Evolutionary conservation across 495 filamentous ascomycete genomes (phyloP).

Genomic region (Xylaria castorea): DNA sequence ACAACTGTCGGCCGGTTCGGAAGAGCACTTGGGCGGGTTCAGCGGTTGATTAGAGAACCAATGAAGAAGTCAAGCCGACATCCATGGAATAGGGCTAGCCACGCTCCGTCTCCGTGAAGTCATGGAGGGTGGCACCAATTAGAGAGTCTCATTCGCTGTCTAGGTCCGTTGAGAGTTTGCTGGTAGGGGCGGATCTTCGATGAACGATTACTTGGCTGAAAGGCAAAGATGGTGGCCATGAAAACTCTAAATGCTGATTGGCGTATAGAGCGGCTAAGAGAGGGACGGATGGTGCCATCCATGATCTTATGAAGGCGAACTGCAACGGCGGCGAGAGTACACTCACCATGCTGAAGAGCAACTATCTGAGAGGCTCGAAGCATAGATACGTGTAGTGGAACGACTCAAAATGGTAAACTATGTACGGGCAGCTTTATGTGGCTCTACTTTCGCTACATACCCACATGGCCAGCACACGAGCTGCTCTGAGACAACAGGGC

Average conservation of each 20-base stretch:
- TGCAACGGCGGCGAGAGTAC: conserved; percentile 6
- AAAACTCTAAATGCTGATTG: conserved; percentile 22
- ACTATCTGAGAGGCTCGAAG: neutral
- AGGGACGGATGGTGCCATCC: conserved; percentile 2
- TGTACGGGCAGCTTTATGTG: conserved; percentile 8
- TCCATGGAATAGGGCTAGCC: conserved; percentile 17
- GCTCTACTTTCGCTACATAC: conserved; percentile 14
- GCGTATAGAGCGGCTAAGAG: neutral
- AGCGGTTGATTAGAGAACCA: conserved; percentile 20
- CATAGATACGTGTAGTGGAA: neutral
- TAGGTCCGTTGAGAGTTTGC: conserved; percentile 14
- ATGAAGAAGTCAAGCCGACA: neutral
- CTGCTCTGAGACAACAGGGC: neutral
- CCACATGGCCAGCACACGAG: conserved; percentile 19
- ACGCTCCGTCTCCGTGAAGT: conserved; percentile 15
- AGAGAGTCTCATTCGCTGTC: conserved; percentile 8
- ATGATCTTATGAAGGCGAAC: neutral
- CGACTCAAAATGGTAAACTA: neutral
- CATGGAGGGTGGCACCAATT: conserved; percentile 21
- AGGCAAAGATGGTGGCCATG: neutral
- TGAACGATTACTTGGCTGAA: neutral
- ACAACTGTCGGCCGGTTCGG: conserved; percentile 18
- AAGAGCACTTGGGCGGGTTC: conserved; percentile 20
- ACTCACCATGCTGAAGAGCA: conserved; percentile 8
- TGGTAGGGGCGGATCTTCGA: conserved; percentile 21